Evolutionary conservation across 164 flowering plant species (phyloP), one percentile per base, ranked within the genome.

Genomic region (Cinnamomum micranthum): DNA sequence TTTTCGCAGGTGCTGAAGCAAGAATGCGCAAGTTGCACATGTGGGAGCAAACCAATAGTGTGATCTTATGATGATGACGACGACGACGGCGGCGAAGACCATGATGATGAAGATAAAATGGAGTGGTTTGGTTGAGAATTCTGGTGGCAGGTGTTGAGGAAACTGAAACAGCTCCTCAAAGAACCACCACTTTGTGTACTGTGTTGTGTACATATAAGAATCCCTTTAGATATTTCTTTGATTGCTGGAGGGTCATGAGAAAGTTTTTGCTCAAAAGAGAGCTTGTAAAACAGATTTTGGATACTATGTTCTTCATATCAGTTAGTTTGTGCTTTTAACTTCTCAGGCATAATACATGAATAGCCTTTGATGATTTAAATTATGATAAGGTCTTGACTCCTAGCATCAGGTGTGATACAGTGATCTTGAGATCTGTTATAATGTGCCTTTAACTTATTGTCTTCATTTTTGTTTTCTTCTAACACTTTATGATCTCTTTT

Each of bases 1-100:
- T 69, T 52, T 27, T 23, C 25, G 23, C 74, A 76, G 78, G 65
- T 51, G 52, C 74, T 76, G 52, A 66, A 71, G 52, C 69, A 71
- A 65, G 78, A 76, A 15, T 25, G 65, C 11, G 52, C 51, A 12
- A 71, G 71, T 28, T 76, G 78, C 65, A 64, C 70, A 1, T 76
- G 78, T 71, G 69, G 25, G 50, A 25, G 70, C 31, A 76, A 55
- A 63, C 72, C 58, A 23, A 58, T 13, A 19, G 25, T 17, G 3
- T 64, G 67, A 23, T 13, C 28, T n/a, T 22, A 12, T 6, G n/a
- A 14, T 28, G 50, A 67, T 11, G 28, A 6, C 6, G 35, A 31
- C 35, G 1, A 4, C 35, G 35, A 31, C 35, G 1, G 0, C 35
- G 35, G 4, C 35, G 1, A 31, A 31, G 35, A 31, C 35, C 35